Evolutionary conservation across 225 moss, liverwort and hornwort genomes (phyloP).

Genomic region (Marchantia polymorpha): DNA sequence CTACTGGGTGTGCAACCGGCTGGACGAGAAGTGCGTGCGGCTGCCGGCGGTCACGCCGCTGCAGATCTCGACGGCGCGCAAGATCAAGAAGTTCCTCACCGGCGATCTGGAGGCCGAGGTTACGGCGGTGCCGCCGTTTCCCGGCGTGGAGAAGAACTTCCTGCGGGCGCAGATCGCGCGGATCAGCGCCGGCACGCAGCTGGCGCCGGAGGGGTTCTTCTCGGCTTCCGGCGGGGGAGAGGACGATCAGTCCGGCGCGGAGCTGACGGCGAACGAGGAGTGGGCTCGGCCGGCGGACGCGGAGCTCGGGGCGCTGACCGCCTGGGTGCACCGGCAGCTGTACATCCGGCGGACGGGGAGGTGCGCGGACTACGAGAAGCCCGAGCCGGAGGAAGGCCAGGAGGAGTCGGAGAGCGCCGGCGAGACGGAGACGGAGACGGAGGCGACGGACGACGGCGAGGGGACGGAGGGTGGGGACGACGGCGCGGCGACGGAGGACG

Average conservation of each 20-base stretch:
- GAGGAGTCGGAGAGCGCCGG: slow-evolving; percentile 29
- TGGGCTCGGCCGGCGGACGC: slow-evolving; percentile 62
- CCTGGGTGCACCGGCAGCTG: slow-evolving; percentile 78
- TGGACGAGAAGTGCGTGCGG: slow-evolving; percentile 54
- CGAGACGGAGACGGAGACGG: slow-evolving; percentile 43
- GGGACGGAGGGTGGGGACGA: slow-evolving; percentile 31
- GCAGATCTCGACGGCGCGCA: slow-evolving; percentile 61
- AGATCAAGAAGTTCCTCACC: slow-evolving; percentile 77
- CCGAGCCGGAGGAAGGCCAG: slow-evolving; percentile 37
- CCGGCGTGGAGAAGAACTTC: slow-evolving; percentile 73
- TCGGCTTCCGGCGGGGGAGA: slow-evolving; percentile 41
- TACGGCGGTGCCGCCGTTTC: slow-evolving; percentile 77
- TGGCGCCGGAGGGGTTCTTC: slow-evolving; percentile 65
- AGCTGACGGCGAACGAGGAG: slow-evolving; percentile 56
- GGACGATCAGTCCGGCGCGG: slow-evolving; percentile 38
- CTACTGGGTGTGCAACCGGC: slow-evolving; percentile 78
- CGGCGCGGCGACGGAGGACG: slow-evolving; percentile 45
- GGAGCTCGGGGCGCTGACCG: slow-evolving; percentile 52
- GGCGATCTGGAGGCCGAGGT: slow-evolving; percentile 84
- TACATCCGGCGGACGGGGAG: slow-evolving; percentile 77
- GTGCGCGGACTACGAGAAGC: slow-evolving; percentile 60
- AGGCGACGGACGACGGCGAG: slow-evolving; percentile 27
- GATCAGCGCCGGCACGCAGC: slow-evolving; percentile 64
- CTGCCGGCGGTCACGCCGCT: slow-evolving; percentile 70
- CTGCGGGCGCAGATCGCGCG: slow-evolving; percentile 80